These are phyloP conservation scores for Colletotrichum endophyticum DNA, from an alignment of 2,329 filamentous ascomycete species.

Conservation along the genomic window DNA sequence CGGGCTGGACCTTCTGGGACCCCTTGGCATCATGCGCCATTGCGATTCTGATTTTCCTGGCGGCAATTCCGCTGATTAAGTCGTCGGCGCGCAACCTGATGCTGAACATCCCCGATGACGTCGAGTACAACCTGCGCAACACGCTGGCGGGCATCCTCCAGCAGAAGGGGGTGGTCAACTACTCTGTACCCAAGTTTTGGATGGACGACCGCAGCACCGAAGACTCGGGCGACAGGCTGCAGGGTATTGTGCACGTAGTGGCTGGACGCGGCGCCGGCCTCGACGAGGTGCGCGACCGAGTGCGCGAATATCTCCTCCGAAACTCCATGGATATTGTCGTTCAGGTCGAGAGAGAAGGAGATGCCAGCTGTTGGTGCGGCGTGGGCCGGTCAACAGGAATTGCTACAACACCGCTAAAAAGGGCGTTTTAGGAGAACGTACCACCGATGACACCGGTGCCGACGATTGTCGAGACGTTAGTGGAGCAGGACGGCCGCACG, in stretches of 20 bases:
- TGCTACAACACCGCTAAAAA: constrained; percentile 32
- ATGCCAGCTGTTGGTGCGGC: constrained; percentile 67
- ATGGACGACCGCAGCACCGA: constrained; percentile 66
- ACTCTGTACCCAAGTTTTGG: constrained; percentile 92
- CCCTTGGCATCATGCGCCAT: constrained; percentile 94
- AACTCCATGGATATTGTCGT: constrained; percentile 82
- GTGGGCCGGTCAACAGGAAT: constrained; percentile 30
- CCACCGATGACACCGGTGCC: neutral
- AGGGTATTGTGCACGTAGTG: constrained; percentile 87
- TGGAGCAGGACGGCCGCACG: neutral
- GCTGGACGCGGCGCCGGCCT: constrained; percentile 74
- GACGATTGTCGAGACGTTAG: neutral
- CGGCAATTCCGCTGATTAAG: constrained; percentile 84
- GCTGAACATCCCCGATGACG: constrained; percentile 81
- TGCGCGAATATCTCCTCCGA: constrained; percentile 71
- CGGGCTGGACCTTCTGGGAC: constrained; percentile 93
- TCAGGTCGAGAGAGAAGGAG: constrained; percentile 86
- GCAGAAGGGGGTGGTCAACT: constrained; percentile 83
- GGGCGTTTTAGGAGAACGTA: constrained; percentile 33
- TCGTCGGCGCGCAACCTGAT: constrained; percentile 84
- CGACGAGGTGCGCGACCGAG: constrained; percentile 84
- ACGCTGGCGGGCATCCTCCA: constrained; percentile 83
- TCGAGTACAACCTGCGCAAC: constrained; percentile 88
- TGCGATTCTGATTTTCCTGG: constrained; percentile 90
- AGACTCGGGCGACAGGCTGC: constrained; percentile 56